These are phyloP conservation scores for Didymella segeticola DNA, from an alignment of 2,329 filamentous ascomycete genomes.

Conservation along the genomic window DNA sequence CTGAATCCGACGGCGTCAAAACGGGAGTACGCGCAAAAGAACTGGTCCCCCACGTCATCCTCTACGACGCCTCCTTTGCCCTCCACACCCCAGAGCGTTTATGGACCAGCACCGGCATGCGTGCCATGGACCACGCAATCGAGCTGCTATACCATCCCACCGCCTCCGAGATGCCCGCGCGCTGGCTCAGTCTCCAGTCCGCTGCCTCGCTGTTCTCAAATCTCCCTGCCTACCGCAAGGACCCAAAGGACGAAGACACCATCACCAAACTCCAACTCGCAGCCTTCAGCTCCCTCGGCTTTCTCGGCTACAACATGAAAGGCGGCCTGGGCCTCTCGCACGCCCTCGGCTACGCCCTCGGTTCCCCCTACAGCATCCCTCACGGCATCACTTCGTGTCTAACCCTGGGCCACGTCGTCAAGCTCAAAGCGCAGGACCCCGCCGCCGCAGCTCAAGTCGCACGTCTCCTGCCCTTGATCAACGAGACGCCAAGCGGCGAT, in stretches of 20 bases:
- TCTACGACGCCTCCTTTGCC: constrained; percentile 62
- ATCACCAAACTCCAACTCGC: constrained; percentile 62
- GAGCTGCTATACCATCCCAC: constrained; percentile 62
- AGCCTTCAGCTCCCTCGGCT: constrained; percentile 59
- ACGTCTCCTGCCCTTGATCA: constrained; percentile 54
- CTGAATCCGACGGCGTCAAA: constrained; percentile 57
- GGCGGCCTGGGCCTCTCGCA: constrained; percentile 59
- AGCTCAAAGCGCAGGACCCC: constrained; percentile 57
- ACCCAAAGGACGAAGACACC: constrained; percentile 55
- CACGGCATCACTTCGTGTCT: constrained; percentile 64
- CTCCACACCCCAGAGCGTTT: constrained; percentile 59
- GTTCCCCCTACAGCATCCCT: constrained; percentile 62
- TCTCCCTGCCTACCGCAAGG: constrained; percentile 55
- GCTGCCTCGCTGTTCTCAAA: constrained; percentile 56
- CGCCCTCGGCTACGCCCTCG: constrained; percentile 59
- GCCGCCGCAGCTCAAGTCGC: constrained; percentile 56
- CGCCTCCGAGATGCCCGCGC: constrained; percentile 58
- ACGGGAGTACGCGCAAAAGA: constrained; percentile 54
- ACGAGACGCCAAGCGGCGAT: constrained; percentile 49
- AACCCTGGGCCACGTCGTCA: constrained; percentile 62
- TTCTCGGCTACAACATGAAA: constrained; percentile 58
- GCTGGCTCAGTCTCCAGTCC: constrained; percentile 55
- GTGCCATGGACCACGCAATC: constrained; percentile 63
- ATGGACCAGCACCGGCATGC: constrained; percentile 60
- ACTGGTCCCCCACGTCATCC: constrained; percentile 56